These are phyloP conservation scores for Rubus parviflorus DNA, from an alignment of 306 rosid genomes.

Conservation along the genomic window DNA sequence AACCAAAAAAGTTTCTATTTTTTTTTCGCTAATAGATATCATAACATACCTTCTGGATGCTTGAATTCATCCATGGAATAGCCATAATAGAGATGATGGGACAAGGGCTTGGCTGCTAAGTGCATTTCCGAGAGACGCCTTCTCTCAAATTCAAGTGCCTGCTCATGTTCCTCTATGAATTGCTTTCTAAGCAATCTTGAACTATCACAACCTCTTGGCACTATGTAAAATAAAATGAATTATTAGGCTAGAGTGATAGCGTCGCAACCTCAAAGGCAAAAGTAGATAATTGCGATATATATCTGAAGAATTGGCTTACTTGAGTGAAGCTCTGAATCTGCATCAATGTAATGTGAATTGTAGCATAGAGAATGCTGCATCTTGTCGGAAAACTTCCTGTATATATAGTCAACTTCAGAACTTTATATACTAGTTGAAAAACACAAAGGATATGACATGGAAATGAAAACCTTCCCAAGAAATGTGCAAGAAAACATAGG, in stretches of 20 bases:
- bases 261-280: background rate
- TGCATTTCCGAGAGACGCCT: constrained; percentile 25
- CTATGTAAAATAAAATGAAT: constrained; percentile 2
- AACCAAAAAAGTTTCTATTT: background rate
- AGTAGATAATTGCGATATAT: background rate
- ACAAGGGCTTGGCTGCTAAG: constrained; percentile 21
- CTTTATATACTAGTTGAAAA: background rate
- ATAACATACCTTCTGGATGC: constrained; percentile 32
- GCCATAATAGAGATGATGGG: constrained; percentile 30
- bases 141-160: constrained; percentile 36
- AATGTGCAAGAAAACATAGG: background rate
- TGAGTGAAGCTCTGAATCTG: constrained; percentile 37
- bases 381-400: constrained; percentile 43
- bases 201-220: constrained; percentile 28
- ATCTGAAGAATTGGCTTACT: constrained; percentile 25
- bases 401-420: background rate
- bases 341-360: constrained; percentile 37
- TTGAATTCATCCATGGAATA: constrained; percentile 29
- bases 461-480: constrained; percentile 1
- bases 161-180: constrained; percentile 35
- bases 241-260: background rate
- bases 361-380: constrained; percentile 20
- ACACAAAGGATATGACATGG: background rate
- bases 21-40: background rate
- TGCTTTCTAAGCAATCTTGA: constrained; percentile 38